phyloP scores from a whole-genome alignment of 1,284 basidiomycete genomes.

The Rhodotorula sp. region DNA sequence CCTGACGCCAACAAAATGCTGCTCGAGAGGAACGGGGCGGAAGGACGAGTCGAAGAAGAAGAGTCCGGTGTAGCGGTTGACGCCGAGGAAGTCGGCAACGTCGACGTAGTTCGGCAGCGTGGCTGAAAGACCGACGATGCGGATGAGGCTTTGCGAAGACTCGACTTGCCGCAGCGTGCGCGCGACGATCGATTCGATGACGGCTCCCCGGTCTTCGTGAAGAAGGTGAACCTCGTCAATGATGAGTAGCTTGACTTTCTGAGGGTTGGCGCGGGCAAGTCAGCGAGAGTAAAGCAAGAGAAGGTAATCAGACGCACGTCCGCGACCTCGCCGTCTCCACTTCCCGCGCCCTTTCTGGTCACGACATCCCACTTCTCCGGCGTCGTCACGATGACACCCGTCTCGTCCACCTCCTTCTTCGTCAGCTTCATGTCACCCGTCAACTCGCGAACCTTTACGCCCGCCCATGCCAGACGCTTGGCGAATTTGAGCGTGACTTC shows the following conservation, averaged over 20 bases:
- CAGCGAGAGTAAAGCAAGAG: rapidly evolving
- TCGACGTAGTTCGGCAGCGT: conserved; percentile 97
- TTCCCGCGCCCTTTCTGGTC: conserved; percentile 92
- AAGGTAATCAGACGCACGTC: conserved; percentile 58
- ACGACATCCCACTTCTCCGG: conserved; percentile 99
- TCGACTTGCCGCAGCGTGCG: conserved; percentile 91
- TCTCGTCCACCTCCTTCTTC: conserved; percentile 87
- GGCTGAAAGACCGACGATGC: conserved; percentile 97
- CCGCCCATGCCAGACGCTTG: conserved; percentile 86
- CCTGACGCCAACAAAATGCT: conserved; percentile 93
- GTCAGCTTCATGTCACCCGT: conserved; percentile 99
- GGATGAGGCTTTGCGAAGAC: conserved; percentile 91
- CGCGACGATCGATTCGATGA: conserved; percentile 98
- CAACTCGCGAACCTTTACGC: conserved; percentile 82
- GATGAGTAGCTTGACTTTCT: conserved; percentile 92
- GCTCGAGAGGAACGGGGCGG: conserved; percentile 92
- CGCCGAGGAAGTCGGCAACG: conserved; percentile 91
- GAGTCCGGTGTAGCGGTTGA: conserved; percentile 83
- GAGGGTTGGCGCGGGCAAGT: neutral
- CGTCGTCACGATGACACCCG: conserved; percentile 98
- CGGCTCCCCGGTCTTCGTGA: conserved; percentile 96
- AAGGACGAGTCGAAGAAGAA: conserved; percentile 99
- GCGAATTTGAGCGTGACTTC: conserved; percentile 93
- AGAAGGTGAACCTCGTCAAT: conserved; percentile 98
- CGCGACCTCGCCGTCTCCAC: conserved; percentile 78